Evolutionary conservation across 768 basidiomycete genomes (phyloP), one percentile per base, ranked within the genome.

Genomic region (Lactarius quietus): DNA sequence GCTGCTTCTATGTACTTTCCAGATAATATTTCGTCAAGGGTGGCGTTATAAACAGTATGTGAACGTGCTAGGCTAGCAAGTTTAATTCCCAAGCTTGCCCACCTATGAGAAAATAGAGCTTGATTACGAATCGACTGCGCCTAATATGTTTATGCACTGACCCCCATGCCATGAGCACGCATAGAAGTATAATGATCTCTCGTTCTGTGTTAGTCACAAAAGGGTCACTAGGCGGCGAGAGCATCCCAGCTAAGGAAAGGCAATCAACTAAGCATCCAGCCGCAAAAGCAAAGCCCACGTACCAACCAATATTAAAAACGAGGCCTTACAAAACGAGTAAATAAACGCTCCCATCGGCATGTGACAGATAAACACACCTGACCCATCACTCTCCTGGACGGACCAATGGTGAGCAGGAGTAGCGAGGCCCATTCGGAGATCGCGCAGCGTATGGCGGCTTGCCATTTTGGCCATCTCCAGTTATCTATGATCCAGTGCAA

Each of bases 121-220:
- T 17, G 26, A 51, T 51, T 39, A 48, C 36, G 54, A 52, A 54
- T 31, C 54, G 60, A 14, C 6, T 6, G 5, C 12, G 38, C 0
- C 20, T 6, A 48, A 62, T 36, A 18, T 20, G 81, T 85, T 72
- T 67, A 87, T 14, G 54, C 28, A 66, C 68, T 62, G 8, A 66
- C 87, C 82, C 88, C 87, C 87, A 90, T 31, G 80, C 78, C 10
- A 78, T 23, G 1, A 76, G 68, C 0, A 81, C 81, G 54, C 86
- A 84, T 0, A 78, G 23, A 6, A 89, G 64, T 39, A 86, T 82
- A 7, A 83, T 76, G 10, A 83, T 52, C 70, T 90, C 88, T 1
- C 87, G 84, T 70, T 90, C 89, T 17, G 89, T 71, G 4, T 87
- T 86, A 5, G 81, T 78, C n/a, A 88, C 76, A 70, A 90, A 89